Conservation (phyloP, 2,329 filamentous ascomycete genomes). For the Hymenoscyphus occultus region DNA sequence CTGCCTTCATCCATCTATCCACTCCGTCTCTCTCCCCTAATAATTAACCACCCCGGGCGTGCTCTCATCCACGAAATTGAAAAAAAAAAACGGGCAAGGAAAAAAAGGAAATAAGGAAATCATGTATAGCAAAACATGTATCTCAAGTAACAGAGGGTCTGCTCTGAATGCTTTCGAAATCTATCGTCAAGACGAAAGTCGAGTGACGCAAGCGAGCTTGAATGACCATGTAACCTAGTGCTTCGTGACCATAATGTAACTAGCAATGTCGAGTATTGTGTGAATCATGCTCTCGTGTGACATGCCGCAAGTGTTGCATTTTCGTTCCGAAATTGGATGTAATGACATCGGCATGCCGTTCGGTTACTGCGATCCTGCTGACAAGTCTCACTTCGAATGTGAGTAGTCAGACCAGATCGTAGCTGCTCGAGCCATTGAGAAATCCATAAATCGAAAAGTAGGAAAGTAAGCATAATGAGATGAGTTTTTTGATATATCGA, state of each 20-base stretch:
- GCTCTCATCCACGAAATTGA: slow-evolving; percentile 26
- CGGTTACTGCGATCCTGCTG: slow-evolving; percentile 32
- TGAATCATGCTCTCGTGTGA: slow-evolving; percentile 19
- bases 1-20: slow-evolving; percentile 3
- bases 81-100: slow-evolving; percentile 21
- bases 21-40: slow-evolving; percentile 4
- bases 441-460: slow-evolving; percentile 35
- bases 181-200: slow-evolving; percentile 20
- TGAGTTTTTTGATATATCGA: slow-evolving; percentile 31
- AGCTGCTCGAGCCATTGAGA: slow-evolving; percentile 37
- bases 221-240: slow-evolving; percentile 30
- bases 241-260: slow-evolving; percentile 29
- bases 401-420: slow-evolving; percentile 32
- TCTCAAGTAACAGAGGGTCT: slow-evolving; percentile 31
- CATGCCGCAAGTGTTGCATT: slow-evolving; percentile 24
- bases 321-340: slow-evolving; percentile 30
- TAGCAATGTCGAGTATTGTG: slow-evolving; percentile 24
- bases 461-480: slow-evolving; percentile 36
- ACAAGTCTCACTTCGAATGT: slow-evolving; percentile 26
- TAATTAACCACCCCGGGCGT: slow-evolving; percentile 29
- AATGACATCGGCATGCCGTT: slow-evolving; percentile 38
- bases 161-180: slow-evolving; percentile 30
- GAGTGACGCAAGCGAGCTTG: slow-evolving; percentile 32
- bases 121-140: slow-evolving; percentile 26
- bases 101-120: slow-evolving; percentile 29